Percentiles rank a stretch among this genome's conserved stretches.
phyloP scores from a whole-genome alignment of 257 asterid species.

The Solanum chmielewskii region DNA sequence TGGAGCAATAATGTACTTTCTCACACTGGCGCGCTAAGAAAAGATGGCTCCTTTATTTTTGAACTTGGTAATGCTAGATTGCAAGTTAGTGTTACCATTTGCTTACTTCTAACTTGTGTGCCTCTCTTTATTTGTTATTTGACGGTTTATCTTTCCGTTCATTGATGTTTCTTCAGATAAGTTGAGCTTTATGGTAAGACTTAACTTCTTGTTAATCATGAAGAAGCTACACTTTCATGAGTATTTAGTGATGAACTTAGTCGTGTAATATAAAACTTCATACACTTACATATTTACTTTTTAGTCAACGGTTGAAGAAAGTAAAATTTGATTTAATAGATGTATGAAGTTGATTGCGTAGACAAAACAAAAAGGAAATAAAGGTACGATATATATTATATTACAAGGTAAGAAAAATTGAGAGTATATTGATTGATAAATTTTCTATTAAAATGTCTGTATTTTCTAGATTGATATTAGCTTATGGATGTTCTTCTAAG shows the following conservation, averaged over 20 bases:
- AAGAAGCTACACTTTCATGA: background rate
- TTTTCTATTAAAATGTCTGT: background rate
- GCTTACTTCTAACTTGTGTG: background rate
- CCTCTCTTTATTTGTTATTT: background rate
- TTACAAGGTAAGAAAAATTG: background rate
- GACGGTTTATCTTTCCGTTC: background rate
- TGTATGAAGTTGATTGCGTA: background rate
- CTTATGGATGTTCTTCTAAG: too few relatives aligned
- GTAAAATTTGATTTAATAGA: background rate
- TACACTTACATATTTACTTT: background rate
- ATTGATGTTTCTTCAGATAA: background rate
- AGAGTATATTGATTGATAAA: background rate
- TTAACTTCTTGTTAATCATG: background rate
- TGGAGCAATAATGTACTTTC: conserved; percentile 15
- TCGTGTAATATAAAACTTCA: background rate
- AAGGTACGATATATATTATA: background rate
- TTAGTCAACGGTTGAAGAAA: background rate
- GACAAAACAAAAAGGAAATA: background rate
- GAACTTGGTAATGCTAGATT: conserved; percentile 5
- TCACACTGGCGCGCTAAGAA: conserved; percentile 19
- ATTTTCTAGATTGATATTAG: background rate
- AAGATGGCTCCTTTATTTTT: conserved; percentile 12
- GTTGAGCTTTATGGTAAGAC: background rate
- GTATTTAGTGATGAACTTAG: background rate
- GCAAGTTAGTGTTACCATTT: background rate